Evolutionary conservation across 257 asterid genomes (phyloP).

Genomic region (Hygrophila difformis): DNA sequence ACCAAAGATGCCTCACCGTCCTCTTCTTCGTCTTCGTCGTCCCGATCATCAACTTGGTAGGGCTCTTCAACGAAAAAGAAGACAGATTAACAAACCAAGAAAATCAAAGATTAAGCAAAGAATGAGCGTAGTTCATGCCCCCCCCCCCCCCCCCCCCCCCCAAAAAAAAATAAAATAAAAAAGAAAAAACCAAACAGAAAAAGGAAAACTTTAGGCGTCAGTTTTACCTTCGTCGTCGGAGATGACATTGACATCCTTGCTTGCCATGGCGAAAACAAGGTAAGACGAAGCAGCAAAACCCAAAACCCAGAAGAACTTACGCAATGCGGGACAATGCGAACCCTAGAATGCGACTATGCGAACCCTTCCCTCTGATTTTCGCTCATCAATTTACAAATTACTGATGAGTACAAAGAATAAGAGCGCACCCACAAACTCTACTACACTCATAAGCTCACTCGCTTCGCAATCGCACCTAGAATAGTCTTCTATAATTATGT

Average conservation of each 20-base stretch:
- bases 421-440: no score
- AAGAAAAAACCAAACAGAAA: not conserved
- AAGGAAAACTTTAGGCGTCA: not conserved
- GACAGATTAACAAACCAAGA: no score
- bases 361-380: slow-evolving; percentile 13
- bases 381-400: no score
- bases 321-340: slow-evolving; percentile 17
- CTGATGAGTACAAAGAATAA: no score
- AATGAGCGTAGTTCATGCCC: no score
- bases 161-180: not conserved
- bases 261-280: slow-evolving; percentile 29
- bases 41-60: slow-evolving; percentile 33
- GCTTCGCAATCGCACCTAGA: no score
- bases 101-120: no score
- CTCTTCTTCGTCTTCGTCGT: slow-evolving; percentile 59
- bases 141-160: no score
- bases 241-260: slow-evolving; percentile 54
- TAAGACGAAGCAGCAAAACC: slow-evolving; percentile 14
- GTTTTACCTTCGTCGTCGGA: slow-evolving; percentile 75
- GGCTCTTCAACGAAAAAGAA: slow-evolving; percentile 41
- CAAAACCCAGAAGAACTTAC: slow-evolving; percentile 32
- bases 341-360: slow-evolving; percentile 16
- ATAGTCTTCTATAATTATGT: no score
- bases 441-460: no score
- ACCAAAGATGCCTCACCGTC: slow-evolving; percentile 37